These are phyloP conservation scores for Collybiopsis confluens DNA, from an alignment of 768 basidiomycete genomes.

Conservation along the genomic window DNA sequence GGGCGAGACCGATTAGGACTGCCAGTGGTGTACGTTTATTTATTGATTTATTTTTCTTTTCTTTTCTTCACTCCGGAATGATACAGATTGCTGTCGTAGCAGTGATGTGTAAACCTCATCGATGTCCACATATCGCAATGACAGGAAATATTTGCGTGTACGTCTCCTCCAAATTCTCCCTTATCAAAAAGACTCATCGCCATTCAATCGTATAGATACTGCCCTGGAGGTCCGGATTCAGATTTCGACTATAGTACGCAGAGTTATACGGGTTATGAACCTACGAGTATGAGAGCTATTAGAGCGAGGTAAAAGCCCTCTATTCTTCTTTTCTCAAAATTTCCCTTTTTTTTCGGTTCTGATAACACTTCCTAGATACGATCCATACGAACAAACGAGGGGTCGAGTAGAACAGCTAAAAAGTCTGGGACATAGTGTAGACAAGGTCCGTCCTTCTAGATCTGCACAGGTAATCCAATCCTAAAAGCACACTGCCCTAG, in stretches of 20 bases:
- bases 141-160: slow-evolving; percentile 99
- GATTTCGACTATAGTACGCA: slow-evolving; percentile 99
- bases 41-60: neutral
- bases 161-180: slow-evolving; percentile 22
- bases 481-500: too few relatives aligned
- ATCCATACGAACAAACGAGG: slow-evolving; percentile 96
- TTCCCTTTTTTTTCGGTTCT: neutral
- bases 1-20: slow-evolving; percentile 91
- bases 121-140: slow-evolving; percentile 99
- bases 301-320: slow-evolving; percentile 70
- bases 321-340: neutral
- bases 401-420: slow-evolving; percentile 95
- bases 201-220: slow-evolving; percentile 70
- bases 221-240: slow-evolving; percentile 97
- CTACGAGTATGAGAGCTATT: slow-evolving; percentile 98
- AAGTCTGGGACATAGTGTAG: slow-evolving; percentile 92
- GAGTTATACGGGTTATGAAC: slow-evolving; percentile 92
- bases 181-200: neutral
- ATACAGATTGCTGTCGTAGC: slow-evolving; percentile 95
- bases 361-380: slow-evolving; percentile 36
- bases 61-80: neutral
- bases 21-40: slow-evolving; percentile 82
- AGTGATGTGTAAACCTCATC: slow-evolving; percentile 99
- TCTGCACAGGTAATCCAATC: neutral
- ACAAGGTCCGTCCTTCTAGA: slow-evolving; percentile 65